A percentile compares a stretch with the other conserved stretches of the same genome.
Evolutionary conservation across 371 early-diverging fungal genomes (phyloP).

Genomic region (Syncephalastrum contaminatum): DNA sequence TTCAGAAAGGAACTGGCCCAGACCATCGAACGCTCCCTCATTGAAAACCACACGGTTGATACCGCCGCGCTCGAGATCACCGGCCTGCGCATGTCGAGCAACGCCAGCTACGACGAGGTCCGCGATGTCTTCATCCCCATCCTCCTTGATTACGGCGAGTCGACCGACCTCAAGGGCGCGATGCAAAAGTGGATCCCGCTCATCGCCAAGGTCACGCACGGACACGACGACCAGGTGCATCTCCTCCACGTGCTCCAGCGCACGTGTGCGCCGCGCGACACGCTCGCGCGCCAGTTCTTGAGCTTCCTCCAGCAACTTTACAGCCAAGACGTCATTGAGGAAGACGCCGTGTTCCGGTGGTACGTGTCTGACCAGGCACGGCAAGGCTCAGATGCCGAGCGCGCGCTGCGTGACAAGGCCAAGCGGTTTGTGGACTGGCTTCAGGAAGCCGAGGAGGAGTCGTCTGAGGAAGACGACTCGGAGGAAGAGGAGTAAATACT

Average conservation of each 20-base stretch:
- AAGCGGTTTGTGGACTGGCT: slow-evolving; percentile 71
- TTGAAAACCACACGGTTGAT: slow-evolving; percentile 74
- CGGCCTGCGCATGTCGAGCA: slow-evolving; percentile 86
- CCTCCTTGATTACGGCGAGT: slow-evolving; percentile 61
- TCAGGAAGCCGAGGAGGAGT: slow-evolving; percentile 60
- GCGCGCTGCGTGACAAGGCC: slow-evolving; percentile 41
- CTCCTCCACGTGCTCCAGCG: slow-evolving; percentile 64
- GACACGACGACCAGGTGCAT: slow-evolving; percentile 77
- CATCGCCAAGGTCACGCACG: slow-evolving; percentile 70
- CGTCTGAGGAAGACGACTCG: slow-evolving; percentile 43
- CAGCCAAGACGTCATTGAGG: slow-evolving; percentile 81
- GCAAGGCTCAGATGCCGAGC: slow-evolving; percentile 23
- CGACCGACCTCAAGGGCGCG: slow-evolving; percentile 22
- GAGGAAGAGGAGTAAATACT: slow-evolving; percentile 8
- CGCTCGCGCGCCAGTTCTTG: slow-evolving; percentile 59
- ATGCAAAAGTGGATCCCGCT: slow-evolving; percentile 71
- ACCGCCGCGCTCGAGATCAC: slow-evolving; percentile 86
- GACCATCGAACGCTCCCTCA: slow-evolving; percentile 81
- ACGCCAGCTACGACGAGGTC: slow-evolving; percentile 80
- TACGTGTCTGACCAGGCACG: slow-evolving; percentile 45
- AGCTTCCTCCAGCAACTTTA: slow-evolving; percentile 70
- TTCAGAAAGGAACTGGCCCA: slow-evolving; percentile 77
- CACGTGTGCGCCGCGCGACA: slow-evolving; percentile 39
- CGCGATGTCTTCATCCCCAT: slow-evolving; percentile 71
- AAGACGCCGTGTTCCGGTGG: slow-evolving; percentile 84